phyloP scores from a whole-genome alignment of 202 grass and related monocot species.

The Brachypodium distachyon region DNA sequence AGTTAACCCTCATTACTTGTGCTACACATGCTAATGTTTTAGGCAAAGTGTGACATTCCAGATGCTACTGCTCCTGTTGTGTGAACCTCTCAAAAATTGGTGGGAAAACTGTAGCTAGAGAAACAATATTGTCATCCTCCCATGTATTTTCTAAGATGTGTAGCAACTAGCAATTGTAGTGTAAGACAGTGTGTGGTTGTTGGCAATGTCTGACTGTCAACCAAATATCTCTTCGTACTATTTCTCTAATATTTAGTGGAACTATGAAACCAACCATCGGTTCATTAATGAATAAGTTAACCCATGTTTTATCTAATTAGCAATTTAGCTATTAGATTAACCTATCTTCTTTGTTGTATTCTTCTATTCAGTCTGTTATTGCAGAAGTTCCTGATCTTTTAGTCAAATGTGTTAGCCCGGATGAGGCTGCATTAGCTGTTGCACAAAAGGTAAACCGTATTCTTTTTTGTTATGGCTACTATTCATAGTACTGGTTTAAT shows the following conservation, averaged over 20 bases:
- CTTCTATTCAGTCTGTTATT: constrained; percentile 57
- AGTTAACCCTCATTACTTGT: background rate
- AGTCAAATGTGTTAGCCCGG: constrained; percentile 62
- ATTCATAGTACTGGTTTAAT: background rate
- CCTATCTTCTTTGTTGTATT: background rate
- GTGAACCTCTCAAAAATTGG: background rate
- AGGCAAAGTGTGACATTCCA: background rate
- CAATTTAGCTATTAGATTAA: too few species aligned
- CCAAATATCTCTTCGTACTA: background rate
- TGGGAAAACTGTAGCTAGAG: background rate
- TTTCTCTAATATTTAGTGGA: background rate
- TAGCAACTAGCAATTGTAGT: background rate
- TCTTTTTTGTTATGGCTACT: background rate
- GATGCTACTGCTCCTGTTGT: background rate
- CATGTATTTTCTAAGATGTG: background rate
- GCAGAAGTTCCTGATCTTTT: constrained; percentile 72
- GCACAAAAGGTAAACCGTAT: constrained; percentile 53
- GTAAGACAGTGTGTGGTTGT: background rate
- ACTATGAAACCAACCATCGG: background rate
- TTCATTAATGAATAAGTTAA: background rate
- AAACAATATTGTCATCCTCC: background rate
- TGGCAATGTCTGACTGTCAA: background rate
- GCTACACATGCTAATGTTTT: background rate
- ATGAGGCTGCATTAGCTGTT: constrained; percentile 72
- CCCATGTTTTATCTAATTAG: background rate